phyloP scores from a whole-genome alignment of 2,329 filamentous ascomycete species.

The Aspergillus eucalypticola region DNA sequence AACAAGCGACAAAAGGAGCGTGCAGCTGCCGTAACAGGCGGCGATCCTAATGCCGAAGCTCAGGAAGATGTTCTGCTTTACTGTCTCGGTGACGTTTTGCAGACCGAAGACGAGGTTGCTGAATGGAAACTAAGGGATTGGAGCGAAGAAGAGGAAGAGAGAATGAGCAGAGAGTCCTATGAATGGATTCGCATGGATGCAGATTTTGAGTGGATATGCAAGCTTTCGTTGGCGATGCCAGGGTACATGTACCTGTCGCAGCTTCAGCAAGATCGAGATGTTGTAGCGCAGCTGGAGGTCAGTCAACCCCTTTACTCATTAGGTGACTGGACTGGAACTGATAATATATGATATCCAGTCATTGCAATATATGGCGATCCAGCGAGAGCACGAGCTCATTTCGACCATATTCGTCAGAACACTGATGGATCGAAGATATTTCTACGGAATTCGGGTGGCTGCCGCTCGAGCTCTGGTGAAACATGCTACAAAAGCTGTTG shows the following conservation, averaged over 20 bases:
- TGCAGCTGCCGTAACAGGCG: slow-evolving; percentile 62
- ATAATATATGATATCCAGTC: slow-evolving; percentile 47
- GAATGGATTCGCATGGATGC: slow-evolving; percentile 99
- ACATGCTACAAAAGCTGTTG: slow-evolving; percentile 69
- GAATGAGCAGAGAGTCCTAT: slow-evolving; percentile 94
- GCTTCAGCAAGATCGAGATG: slow-evolving; percentile 92
- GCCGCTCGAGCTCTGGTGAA: slow-evolving; percentile 76
- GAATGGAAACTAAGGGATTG: slow-evolving; percentile 88
- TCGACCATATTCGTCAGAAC: slow-evolving; percentile 89
- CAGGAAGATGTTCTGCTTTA: slow-evolving; percentile 85
- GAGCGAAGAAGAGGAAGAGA: slow-evolving; percentile 81
- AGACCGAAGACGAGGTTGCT: slow-evolving; percentile 74
- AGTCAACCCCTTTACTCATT: slow-evolving; percentile 18
- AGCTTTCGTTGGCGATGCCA: slow-evolving; percentile 78
- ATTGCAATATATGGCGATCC: slow-evolving; percentile 70
- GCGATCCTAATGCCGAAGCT: slow-evolving; percentile 63
- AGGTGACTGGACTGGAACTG: neutral
- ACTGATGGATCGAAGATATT: slow-evolving; percentile 87
- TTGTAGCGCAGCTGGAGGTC: slow-evolving; percentile 76
- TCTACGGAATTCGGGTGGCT: slow-evolving; percentile 85
- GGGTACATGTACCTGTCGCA: slow-evolving; percentile 98
- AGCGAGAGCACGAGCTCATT: slow-evolving; percentile 73
- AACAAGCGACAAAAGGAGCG: slow-evolving; percentile 81
- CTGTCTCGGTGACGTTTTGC: slow-evolving; percentile 86
- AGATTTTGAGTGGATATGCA: slow-evolving; percentile 96